phyloP scores from a whole-genome alignment of 2,329 filamentous ascomycete genomes.

The Teratosphaeriaceae sp. region DNA sequence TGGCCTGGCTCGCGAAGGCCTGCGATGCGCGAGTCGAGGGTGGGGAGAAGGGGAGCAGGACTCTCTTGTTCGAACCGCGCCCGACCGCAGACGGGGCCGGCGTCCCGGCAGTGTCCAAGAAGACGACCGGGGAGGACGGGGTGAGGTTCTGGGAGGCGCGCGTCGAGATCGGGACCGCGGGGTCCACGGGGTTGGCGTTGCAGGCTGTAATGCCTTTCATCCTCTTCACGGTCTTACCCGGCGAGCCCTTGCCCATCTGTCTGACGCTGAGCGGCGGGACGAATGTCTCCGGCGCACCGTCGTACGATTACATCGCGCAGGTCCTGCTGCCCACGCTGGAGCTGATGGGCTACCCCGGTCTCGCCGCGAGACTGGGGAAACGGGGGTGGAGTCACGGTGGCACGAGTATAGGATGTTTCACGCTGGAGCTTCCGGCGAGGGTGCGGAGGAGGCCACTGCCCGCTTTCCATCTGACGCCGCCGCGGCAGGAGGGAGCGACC shows the following conservation, averaged over 20 bases:
- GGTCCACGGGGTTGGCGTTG: constrained; percentile 50
- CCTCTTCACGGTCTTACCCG: constrained; percentile 33
- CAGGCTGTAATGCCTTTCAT: constrained; percentile 55
- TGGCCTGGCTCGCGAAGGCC: constrained; percentile 46
- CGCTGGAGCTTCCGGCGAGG: constrained; percentile 43
- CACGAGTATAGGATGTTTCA: constrained; percentile 42
- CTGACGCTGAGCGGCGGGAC: constrained; percentile 52
- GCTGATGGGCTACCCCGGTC: constrained; percentile 43
- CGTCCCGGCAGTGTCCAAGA: constrained; percentile 16
- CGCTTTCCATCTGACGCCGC: not conserved
- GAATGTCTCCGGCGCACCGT: constrained; percentile 50
- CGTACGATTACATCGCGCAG: constrained; percentile 50
- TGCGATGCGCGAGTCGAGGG: constrained; percentile 39
- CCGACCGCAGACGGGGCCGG: not conserved
- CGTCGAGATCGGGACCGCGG: constrained; percentile 43
- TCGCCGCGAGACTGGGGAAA: constrained; percentile 37
- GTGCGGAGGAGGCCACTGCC: constrained; percentile 10
- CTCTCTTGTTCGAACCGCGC: constrained; percentile 34
- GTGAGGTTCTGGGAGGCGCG: constrained; percentile 28
- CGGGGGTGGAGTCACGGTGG: constrained; percentile 50
- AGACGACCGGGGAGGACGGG: constrained; percentile 10
- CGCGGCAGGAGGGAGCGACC: not conserved
- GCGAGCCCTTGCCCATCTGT: constrained; percentile 15
- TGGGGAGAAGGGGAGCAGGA: constrained; percentile 36
- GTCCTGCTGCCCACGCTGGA: constrained; percentile 50